Conservation (phyloP, 345 rosid genomes). For the Salix caprea region DNA sequence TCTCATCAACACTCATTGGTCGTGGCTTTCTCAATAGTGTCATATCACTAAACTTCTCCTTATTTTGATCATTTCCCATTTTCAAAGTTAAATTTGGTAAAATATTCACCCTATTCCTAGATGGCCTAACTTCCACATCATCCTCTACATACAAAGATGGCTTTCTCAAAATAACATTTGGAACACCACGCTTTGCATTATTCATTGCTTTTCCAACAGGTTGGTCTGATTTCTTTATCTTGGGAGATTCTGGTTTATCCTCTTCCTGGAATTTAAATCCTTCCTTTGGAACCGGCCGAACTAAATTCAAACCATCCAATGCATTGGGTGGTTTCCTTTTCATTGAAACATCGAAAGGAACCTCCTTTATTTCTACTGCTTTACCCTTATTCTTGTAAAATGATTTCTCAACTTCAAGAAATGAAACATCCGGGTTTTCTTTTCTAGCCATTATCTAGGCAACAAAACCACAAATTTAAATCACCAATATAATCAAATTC, state of each 20-base stretch:
- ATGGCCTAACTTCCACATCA: conserved; percentile 49
- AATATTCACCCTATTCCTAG: conserved; percentile 45
- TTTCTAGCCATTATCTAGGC: conserved; percentile 73
- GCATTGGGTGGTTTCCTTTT: conserved; percentile 33
- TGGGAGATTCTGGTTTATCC: conserved; percentile 29
- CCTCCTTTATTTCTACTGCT: conserved; percentile 43
- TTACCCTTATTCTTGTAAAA: conserved; percentile 79
- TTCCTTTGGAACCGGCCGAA: conserved; percentile 62
- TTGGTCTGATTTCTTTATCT: conserved; percentile 41
- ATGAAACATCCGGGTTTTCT: conserved; percentile 71
- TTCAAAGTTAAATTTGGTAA: conserved; percentile 62
- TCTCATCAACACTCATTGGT: conserved; percentile 23
- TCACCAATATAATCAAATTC: not conserved
- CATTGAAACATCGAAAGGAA: conserved; percentile 63
- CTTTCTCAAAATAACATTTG: conserved; percentile 83
- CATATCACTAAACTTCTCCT: conserved; percentile 78
- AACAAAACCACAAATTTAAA: conserved; percentile 12
- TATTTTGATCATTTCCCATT: conserved; percentile 47
- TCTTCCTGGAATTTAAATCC: conserved; percentile 55
- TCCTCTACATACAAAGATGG: conserved; percentile 52
- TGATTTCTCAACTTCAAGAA: conserved; percentile 66
- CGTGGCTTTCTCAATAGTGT: conserved; percentile 65
- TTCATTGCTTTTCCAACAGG: conserved; percentile 34
- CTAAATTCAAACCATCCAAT: conserved; percentile 57
- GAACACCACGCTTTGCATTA: conserved; percentile 45